Conservation (phyloP, 208 protist genomes). For the Trypanosoma platydactyli region DNA sequence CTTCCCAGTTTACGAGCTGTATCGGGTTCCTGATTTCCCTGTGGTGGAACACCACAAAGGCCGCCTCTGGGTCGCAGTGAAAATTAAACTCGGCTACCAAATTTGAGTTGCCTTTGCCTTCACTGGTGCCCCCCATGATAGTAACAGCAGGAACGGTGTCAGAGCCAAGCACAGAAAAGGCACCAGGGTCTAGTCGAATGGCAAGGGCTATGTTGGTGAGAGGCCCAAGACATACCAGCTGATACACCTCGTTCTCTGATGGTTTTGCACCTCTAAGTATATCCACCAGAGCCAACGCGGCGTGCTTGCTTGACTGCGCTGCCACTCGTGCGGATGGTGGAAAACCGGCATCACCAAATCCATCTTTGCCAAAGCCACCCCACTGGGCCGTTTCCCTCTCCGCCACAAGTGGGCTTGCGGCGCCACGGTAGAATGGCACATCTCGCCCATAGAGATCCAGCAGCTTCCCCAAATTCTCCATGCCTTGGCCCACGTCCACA, state of each 20-base stretch:
- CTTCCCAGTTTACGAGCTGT: constrained; percentile 70
- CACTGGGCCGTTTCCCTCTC: constrained; percentile 72
- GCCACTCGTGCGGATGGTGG: constrained; percentile 40
- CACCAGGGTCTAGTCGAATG: constrained; percentile 53
- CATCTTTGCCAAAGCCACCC: constrained; percentile 77
- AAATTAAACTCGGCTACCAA: constrained; percentile 85
- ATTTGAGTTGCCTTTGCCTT: constrained; percentile 83
- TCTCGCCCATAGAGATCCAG: constrained; percentile 71
- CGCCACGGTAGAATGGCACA: constrained; percentile 75
- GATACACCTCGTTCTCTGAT: constrained; percentile 46
- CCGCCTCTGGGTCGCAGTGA: constrained; percentile 85
- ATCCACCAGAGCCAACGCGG: constrained; percentile 60
- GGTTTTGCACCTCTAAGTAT: constrained; percentile 43
- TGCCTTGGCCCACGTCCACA: constrained; percentile 73
- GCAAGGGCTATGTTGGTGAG: constrained; percentile 82
- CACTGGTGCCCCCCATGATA: constrained; percentile 72
- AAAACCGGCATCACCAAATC: constrained; percentile 75
- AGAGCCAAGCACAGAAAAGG: constrained; percentile 62
- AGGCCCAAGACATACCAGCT: constrained; percentile 70
- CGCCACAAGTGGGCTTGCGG: constrained; percentile 55
- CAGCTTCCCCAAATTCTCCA: constrained; percentile 81
- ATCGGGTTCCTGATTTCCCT: constrained; percentile 46
- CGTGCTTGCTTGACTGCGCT: constrained; percentile 44
- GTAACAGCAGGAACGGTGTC: constrained; percentile 65
- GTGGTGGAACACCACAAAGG: constrained; percentile 73